Base-by-base conservation (phyloP, 331 rosid genomes). In the Prunus yedoensis region DNA sequence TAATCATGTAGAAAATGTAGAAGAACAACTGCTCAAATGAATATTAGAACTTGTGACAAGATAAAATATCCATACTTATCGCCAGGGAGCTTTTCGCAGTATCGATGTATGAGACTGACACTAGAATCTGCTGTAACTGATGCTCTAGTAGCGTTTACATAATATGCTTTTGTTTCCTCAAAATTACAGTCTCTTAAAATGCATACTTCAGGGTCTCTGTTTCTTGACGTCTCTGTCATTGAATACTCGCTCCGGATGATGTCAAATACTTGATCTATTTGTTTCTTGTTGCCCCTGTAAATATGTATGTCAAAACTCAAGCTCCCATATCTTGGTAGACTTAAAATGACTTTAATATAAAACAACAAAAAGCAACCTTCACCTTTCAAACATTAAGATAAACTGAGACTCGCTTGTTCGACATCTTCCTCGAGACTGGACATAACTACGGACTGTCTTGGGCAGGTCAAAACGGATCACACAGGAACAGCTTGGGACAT, bases 381-480 rank as follows among this genome's bases (percentile, higher is more conserved):
- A 90, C 98, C 96, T 91, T 86, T 94, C 97, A 86, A 94, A 76
- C 93, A 94, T 87, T 77, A 89, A 43, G 71, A 94, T 74, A 81
- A 68, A 91, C 64, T 87, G 93, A 65, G 97, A 94, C 75, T 91
- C 78, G 54, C 68, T 77, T 78, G 83, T 90, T 72, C 96, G 86
- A 77, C 93, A 94, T 74, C 96, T 90, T 78, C 97, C 97, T 57
- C 95, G 88, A 64, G 98, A 94, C 74, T 94, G 98, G 76, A 90
- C 85, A 86, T 87, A 94, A 80, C 98, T 90, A 57, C 93, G 87
- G 79, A 91, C 89, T 8, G 96, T 90, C 84, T 88, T 94, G 68
- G 98, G 98, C 67, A 91, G 89, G 77, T 94, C 97, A 84, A 94
- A 94, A 32, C 96, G 96, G 81, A 94, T 85, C 57, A 91, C 98